phyloP scores from a whole-genome alignment of 2,329 filamentous ascomycete genomes.

The Lizonia empirigonia region DNA sequence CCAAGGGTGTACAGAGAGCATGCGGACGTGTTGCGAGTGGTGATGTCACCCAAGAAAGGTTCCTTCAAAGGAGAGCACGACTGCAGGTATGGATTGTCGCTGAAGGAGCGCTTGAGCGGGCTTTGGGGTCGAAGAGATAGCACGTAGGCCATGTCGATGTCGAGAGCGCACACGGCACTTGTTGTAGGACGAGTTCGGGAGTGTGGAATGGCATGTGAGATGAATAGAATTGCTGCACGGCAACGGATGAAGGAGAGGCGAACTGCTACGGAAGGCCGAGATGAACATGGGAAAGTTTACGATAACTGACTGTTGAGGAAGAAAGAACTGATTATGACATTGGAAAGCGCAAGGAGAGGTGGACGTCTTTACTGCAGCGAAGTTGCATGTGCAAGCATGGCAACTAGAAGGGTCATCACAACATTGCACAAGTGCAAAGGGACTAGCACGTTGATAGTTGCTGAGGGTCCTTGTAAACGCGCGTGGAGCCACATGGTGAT shows the following conservation, averaged over 20 bases:
- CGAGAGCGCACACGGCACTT: slow-evolving; percentile 26
- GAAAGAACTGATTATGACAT: slow-evolving; percentile 20
- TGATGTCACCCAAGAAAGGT: slow-evolving; percentile 30
- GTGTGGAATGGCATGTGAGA: slow-evolving; percentile 43
- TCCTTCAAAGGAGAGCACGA: slow-evolving; percentile 43
- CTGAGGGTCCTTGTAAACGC: slow-evolving; percentile 11
- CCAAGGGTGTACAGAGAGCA: slow-evolving; percentile 43
- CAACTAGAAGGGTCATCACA: slow-evolving; percentile 28
- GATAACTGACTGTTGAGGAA: slow-evolving; percentile 15
- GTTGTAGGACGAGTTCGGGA: slow-evolving; percentile 26
- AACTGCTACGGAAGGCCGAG: slow-evolving; percentile 20
- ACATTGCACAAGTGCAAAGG: slow-evolving; percentile 25
- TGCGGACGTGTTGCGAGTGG: slow-evolving; percentile 42
- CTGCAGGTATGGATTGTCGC: slow-evolving; percentile 47
- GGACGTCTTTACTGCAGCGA: slow-evolving; percentile 13
- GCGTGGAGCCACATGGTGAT: slow-evolving; percentile 11
- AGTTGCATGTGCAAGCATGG: slow-evolving; percentile 7
- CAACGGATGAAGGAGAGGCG: slow-evolving; percentile 38
- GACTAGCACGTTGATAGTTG: slow-evolving; percentile 16
- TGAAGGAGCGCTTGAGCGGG: slow-evolving; percentile 51
- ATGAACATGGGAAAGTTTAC: slow-evolving; percentile 18
- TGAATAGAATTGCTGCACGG: slow-evolving; percentile 45
- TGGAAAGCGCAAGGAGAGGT: slow-evolving; percentile 31
- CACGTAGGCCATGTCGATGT: slow-evolving; percentile 46
- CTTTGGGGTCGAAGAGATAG: slow-evolving; percentile 48